These are phyloP conservation scores for Sclerotinia nivalis DNA, from an alignment of 2,329 filamentous ascomycete genomes.

Conservation along the genomic window DNA sequence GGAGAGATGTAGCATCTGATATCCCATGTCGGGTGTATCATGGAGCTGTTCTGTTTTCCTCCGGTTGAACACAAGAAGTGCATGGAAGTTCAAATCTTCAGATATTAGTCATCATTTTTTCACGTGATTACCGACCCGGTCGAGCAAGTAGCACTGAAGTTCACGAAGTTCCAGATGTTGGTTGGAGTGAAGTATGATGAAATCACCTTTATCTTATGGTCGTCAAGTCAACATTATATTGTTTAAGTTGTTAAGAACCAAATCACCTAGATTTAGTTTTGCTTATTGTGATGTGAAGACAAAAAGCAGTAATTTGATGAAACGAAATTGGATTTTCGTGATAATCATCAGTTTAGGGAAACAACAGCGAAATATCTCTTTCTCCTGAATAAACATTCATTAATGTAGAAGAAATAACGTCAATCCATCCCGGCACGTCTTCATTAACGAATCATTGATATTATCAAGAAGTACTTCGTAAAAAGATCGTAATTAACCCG, in stretches of 20 bases:
- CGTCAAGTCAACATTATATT: not conserved
- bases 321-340: conserved; percentile 18
- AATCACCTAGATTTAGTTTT: not conserved
- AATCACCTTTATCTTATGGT: not conserved
- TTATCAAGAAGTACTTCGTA: not conserved
- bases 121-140: not conserved
- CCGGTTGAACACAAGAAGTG: not conserved
- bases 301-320: not conserved
- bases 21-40: conserved; percentile 12
- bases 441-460: not conserved
- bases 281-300: conserved; percentile 9
- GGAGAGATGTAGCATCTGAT: conserved; percentile 9
- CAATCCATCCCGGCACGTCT: not conserved
- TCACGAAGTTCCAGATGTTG: not conserved
- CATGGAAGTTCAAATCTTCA: not conserved
- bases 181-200: not conserved
- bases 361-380: not conserved
- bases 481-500: conserved; percentile 2
- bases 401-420: conserved; percentile 1
- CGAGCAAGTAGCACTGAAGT: no score
- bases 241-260: not conserved
- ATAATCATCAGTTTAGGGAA: conserved; percentile 9
- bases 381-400: conserved; percentile 3
- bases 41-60: not conserved
- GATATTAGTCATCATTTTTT: not conserved